Percentiles rank a stretch among this genome's conserved stretches.
These are phyloP conservation scores for Penicillium longicatenatum DNA, from an alignment of 495 filamentous ascomycete genomes.

Conservation along the genomic window DNA sequence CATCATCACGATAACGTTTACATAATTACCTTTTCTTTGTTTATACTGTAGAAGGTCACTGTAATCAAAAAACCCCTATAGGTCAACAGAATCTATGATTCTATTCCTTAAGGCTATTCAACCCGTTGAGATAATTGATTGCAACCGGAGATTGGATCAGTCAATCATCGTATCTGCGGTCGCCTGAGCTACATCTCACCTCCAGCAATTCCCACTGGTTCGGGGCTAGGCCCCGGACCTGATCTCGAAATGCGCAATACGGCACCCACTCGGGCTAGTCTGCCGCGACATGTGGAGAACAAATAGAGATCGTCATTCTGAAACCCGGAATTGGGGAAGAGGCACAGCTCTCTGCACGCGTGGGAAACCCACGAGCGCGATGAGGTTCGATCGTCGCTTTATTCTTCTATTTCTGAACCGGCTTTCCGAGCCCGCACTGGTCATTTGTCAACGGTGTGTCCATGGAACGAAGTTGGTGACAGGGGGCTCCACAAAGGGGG, in stretches of 20 bases:
- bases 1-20: no score
- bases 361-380: background rate
- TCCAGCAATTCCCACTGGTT: background rate
- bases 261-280: background rate
- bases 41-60: no score
- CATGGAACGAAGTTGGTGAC: background rate
- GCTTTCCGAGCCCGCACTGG: background rate
- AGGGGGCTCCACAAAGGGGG: background rate
- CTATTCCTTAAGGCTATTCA: no score
- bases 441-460: constrained; percentile 1
- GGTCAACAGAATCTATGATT: no score
- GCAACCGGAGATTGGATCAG: no score
- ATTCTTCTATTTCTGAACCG: background rate
- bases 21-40: no score
- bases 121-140: no score
- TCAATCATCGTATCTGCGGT: background rate
- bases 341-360: background rate
- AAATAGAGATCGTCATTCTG: constrained; percentile 4
- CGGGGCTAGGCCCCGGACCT: background rate
- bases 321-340: background rate
- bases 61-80: no score
- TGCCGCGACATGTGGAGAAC: constrained; percentile 1
- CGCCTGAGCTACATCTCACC: background rate
- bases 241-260: background rate
- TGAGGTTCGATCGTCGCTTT: background rate